These are phyloP conservation scores for Penicillium concentricum DNA, from an alignment of 2,329 filamentous ascomycete genomes.

Conservation along the genomic window DNA sequence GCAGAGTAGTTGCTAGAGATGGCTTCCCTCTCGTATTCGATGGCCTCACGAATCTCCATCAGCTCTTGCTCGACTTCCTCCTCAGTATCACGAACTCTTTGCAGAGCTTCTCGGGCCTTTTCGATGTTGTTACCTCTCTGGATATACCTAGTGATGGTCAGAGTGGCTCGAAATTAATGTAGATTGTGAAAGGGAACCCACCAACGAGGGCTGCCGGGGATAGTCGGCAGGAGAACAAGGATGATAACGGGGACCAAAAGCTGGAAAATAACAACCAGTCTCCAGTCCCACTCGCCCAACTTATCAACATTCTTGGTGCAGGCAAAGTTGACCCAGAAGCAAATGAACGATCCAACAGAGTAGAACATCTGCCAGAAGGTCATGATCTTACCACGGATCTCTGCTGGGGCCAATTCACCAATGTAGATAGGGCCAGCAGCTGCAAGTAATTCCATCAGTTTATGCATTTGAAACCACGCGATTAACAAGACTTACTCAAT, in stretches of 20 bases:
- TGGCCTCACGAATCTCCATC: constrained; percentile 62
- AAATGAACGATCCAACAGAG: constrained; percentile 64
- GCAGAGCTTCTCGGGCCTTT: constrained; percentile 58
- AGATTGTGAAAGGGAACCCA: constrained; percentile 8
- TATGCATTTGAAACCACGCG: neutral
- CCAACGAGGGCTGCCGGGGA: constrained; percentile 69
- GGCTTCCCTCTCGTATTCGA: constrained; percentile 70
- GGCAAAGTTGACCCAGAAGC: constrained; percentile 66
- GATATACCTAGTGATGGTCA: constrained; percentile 41
- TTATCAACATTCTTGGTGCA: constrained; percentile 54
- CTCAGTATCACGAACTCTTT: constrained; percentile 62
- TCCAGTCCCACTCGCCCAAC: constrained; percentile 72
- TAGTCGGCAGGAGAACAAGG: constrained; percentile 61
- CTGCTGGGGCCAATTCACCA: constrained; percentile 63
- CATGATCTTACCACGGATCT: constrained; percentile 67
- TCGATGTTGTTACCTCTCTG: constrained; percentile 61
- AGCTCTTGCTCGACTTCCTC: constrained; percentile 68
- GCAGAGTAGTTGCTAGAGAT: constrained; percentile 63
- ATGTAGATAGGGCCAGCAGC: constrained; percentile 70
- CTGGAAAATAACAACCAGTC: constrained; percentile 71
- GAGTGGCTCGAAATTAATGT: neutral
- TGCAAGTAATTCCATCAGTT: constrained; percentile 26
- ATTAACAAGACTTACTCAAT: constrained; percentile 48
- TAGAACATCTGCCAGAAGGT: constrained; percentile 70
- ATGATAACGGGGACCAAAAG: constrained; percentile 65